A percentile compares a stretch with the other conserved stretches of the same genome.
These are phyloP conservation scores for Phellopilus nigrolimitatus DNA, from an alignment of 1,284 basidiomycete genomes.

Conservation along the genomic window DNA sequence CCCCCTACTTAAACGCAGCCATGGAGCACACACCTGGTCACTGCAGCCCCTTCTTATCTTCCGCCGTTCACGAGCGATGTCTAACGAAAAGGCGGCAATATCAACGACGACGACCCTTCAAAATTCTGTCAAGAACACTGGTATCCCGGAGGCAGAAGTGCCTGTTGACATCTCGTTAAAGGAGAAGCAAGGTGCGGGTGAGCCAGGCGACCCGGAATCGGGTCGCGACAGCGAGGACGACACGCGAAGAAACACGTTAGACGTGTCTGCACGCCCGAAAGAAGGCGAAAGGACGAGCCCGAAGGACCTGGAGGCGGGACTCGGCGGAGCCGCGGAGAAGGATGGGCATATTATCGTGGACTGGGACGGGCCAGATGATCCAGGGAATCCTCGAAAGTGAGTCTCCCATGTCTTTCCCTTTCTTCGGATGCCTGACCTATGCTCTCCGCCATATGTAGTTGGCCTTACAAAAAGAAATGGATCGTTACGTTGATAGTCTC, in stretches of 20 bases:
- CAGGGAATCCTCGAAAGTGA: conserved; percentile 62
- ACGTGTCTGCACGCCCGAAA: background rate
- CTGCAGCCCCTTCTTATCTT: background rate
- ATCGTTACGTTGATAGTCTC: conserved; percentile 57
- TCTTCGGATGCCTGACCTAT: background rate
- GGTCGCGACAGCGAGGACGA: background rate
- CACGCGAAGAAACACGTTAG: conserved; percentile 8
- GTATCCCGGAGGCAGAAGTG: background rate
- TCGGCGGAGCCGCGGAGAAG: conserved; percentile 8
- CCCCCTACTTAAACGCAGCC: no score
- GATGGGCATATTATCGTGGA: conserved; percentile 40
- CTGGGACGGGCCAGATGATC: conserved; percentile 61
- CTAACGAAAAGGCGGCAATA: background rate
- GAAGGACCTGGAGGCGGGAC: conserved; percentile 17
- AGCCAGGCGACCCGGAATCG: background rate
- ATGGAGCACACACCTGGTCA: no score
- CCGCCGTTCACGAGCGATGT: background rate
- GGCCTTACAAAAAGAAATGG: conserved; percentile 58
- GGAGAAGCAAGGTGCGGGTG: background rate
- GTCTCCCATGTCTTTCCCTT: conserved; percentile 19
- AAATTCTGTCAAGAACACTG: background rate
- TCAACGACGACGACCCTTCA: background rate
- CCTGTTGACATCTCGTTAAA: background rate
- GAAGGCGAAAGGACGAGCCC: background rate
- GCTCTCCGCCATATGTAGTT: conserved; percentile 35